These are phyloP conservation scores for Candida sp. DNA, from an alignment of 1,139 yeast species.

Conservation along the genomic window DNA sequence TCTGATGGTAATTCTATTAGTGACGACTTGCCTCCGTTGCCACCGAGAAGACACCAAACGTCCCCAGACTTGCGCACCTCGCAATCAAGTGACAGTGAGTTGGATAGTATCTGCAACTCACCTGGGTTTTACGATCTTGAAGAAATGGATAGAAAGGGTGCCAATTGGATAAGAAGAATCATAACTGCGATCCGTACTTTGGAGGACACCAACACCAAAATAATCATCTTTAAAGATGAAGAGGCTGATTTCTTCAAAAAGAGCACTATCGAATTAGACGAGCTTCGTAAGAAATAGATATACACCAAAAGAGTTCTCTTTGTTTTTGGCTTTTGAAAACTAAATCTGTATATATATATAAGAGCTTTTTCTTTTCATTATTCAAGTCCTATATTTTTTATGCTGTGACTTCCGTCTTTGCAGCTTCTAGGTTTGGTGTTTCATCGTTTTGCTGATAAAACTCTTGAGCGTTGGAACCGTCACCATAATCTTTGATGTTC, in stretches of 20 bases:
- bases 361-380: neutral
- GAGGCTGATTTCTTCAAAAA: constrained; percentile 36
- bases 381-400: constrained; percentile 1
- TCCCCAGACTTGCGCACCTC: neutral
- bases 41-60: constrained; percentile 11
- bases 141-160: constrained; percentile 50
- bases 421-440: constrained; percentile 5
- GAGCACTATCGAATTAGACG: constrained; percentile 13
- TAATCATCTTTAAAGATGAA: constrained; percentile 42
- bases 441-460: constrained; percentile 21
- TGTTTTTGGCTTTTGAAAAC: too few species aligned
- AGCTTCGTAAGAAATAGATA: constrained; percentile 7
- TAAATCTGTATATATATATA: neutral
- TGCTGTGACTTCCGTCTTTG: constrained; percentile 6
- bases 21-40: constrained; percentile 16
- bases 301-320: too few species aligned
- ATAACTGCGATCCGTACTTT: constrained; percentile 38
- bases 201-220: constrained; percentile 39
- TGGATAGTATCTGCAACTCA: constrained; percentile 14
- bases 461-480: constrained; percentile 28
- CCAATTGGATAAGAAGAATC: constrained; percentile 52
- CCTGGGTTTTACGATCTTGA: constrained; percentile 28
- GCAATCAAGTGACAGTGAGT: constrained; percentile 8
- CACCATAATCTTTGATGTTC: constrained; percentile 62
- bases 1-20: constrained; percentile 17